Base-by-base conservation (phyloP, 495 filamentous ascomycete genomes). In the Aspergillus panamensis region DNA sequence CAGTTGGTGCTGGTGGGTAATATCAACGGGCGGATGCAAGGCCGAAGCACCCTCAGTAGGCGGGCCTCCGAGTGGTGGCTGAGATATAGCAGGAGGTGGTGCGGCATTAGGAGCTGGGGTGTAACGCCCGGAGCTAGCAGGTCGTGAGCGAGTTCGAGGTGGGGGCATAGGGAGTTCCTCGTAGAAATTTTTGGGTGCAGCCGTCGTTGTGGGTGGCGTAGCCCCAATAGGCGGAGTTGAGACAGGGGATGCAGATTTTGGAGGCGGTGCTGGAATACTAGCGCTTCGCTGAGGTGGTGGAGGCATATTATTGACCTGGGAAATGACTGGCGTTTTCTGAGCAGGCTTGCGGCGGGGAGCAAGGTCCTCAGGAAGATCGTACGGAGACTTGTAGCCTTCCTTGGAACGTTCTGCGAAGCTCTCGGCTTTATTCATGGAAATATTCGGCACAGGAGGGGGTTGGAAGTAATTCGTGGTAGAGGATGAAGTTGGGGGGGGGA, bases 301-400 rank as follows among this genome's bases (percentile, higher is more conserved):
- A 6, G 77, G 71, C 35, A 72, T 63, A 37, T 39, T 70, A 29
- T 43, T 58, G 17, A 68, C 61, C 25, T 57, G 55, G 9, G 66
- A 37, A 25, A 68, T 58, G 17, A 63, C 67, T 51, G 73, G 62
- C 51, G 42, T 13, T 20, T 69, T 77, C 7, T 66, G 64, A n/a
- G 66, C 82, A 72, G 74, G 83, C 84, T 68, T 74, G 72, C 82
- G 81, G 30, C 87, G 87, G 53, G 83, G 83, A 16, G 86, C 80
- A 14, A 97, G 80, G 48, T 96, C 93, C 73, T 95, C 90, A 3
- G 94, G 94, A 4, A 98, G 81, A 70, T 98, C 94, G 62, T 96
- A 98, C 4, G 94, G 94, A 21, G 92, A 96, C 31, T 84, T 81
- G 67, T 97, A 98, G 9, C 93, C 92, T 42, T 91, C 86, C 69